Evolutionary conservation across 371 early-diverging fungal species (phyloP).

Genomic region (Mucor lusitanicus): DNA sequence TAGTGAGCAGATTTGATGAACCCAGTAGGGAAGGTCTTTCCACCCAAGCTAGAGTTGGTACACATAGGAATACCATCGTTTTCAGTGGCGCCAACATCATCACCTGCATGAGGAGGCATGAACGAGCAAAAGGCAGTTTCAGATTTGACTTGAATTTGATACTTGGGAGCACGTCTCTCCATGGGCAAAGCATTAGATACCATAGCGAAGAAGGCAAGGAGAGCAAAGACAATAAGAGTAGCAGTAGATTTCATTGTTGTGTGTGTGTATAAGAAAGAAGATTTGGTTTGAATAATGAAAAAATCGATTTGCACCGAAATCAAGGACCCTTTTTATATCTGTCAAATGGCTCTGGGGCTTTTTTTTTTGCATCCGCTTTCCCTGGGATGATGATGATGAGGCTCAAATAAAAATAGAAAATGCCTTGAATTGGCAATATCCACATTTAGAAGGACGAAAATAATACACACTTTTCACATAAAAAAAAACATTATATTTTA

Average conservation of each 20-base stretch:
- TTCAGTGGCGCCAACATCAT: conserved; percentile 39
- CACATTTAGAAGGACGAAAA: not conserved
- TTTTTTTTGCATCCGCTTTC: not conserved
- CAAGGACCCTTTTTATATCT: not conserved
- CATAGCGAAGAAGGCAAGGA: not conserved
- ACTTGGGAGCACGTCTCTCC: conserved; percentile 1
- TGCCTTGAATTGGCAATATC: not conserved
- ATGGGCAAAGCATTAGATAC: conserved; percentile 8
- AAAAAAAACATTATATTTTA: not conserved
- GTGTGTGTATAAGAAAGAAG: not conserved
- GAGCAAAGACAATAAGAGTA: conserved; percentile 4
- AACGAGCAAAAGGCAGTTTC: conserved; percentile 36
- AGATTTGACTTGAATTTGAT: conserved; percentile 21
- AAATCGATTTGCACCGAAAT: not conserved
- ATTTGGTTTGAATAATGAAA: not conserved
- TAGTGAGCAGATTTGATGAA: conserved; percentile 42
- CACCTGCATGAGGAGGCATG: conserved; percentile 42
- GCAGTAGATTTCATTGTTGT: conserved; percentile 6
- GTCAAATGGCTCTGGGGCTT: not conserved
- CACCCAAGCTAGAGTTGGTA: conserved; percentile 21
- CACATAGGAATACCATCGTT: conserved; percentile 42
- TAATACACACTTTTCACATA: too few species aligned
- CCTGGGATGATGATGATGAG: not conserved
- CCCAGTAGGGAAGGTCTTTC: conserved; percentile 29
- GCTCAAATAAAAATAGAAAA: not conserved